Conservation (phyloP, 2,329 filamentous ascomycete genomes). For the Eurotiales sp. region DNA sequence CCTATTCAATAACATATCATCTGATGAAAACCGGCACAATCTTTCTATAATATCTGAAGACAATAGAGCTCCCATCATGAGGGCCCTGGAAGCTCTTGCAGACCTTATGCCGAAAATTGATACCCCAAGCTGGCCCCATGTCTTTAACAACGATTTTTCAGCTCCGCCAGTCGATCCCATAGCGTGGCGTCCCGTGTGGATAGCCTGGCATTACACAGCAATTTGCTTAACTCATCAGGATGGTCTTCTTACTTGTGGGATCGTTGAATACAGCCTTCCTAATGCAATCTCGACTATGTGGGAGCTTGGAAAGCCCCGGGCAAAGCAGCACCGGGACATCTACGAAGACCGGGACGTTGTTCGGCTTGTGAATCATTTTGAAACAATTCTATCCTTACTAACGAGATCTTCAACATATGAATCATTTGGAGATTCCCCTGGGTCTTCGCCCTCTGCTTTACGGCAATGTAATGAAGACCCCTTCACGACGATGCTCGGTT, state of each 20-base stretch:
- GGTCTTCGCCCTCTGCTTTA: background rate
- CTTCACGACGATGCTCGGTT: background rate
- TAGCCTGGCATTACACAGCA: slow-evolving; percentile 6
- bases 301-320: slow-evolving; percentile 4
- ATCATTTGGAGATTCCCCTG: no score
- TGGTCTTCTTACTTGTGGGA: background rate
- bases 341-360: slow-evolving; percentile 3
- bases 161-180: background rate
- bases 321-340: slow-evolving; percentile 1
- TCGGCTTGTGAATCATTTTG: slow-evolving; percentile 1
- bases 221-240: slow-evolving; percentile 2
- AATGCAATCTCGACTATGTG: background rate
- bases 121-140: background rate
- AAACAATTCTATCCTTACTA: background rate
- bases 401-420: background rate
- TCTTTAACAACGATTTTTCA: background rate
- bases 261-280: slow-evolving; percentile 2
- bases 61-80: slow-evolving; percentile 1
- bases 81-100: background rate
- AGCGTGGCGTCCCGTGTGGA: slow-evolving; percentile 4
- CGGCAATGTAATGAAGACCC: background rate
- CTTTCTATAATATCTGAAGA: slow-evolving; percentile 2
- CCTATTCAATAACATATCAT: slow-evolving; percentile 1
- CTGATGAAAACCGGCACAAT: slow-evolving; percentile 1
- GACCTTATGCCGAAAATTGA: background rate